These are phyloP conservation scores for Agaricus sinodeliciosus DNA, from an alignment of 768 basidiomycete genomes.

Conservation along the genomic window DNA sequence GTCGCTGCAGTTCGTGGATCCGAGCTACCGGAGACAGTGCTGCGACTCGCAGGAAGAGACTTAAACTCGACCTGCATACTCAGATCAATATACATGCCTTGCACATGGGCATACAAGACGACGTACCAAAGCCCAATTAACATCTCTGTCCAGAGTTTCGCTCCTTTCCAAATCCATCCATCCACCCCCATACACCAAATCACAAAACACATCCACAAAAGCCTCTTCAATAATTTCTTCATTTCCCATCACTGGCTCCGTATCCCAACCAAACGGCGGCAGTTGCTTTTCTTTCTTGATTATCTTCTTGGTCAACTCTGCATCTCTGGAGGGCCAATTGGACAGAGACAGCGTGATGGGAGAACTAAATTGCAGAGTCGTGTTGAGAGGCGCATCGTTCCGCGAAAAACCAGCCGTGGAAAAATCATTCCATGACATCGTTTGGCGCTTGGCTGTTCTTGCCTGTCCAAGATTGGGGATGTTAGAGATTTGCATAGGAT, in stretches of 20 bases:
- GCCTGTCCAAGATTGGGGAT: slow-evolving; percentile 32
- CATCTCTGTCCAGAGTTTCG: slow-evolving; percentile 77
- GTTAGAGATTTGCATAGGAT: slow-evolving; percentile 4
- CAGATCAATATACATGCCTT: neutral
- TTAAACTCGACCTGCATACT: slow-evolving; percentile 75
- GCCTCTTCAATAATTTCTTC: slow-evolving; percentile 87
- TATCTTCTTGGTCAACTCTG: slow-evolving; percentile 69
- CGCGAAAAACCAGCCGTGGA: slow-evolving; percentile 78
- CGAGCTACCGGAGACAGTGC: slow-evolving; percentile 26
- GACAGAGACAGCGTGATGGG: slow-evolving; percentile 44
- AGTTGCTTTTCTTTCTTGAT: slow-evolving; percentile 79
- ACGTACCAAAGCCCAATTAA: slow-evolving; percentile 88
- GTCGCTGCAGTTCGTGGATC: slow-evolving; percentile 73
- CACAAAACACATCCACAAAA: slow-evolving; percentile 84
- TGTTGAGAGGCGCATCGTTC: slow-evolving; percentile 64
- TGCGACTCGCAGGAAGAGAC: slow-evolving; percentile 45
- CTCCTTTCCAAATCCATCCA: slow-evolving; percentile 75
- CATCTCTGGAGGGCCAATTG: slow-evolving; percentile 68
- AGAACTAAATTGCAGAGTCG: slow-evolving; percentile 76
- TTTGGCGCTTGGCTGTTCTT: slow-evolving; percentile 67
- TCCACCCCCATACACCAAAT: slow-evolving; percentile 73
- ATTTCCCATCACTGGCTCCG: slow-evolving; percentile 67
- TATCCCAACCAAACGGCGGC: slow-evolving; percentile 91
- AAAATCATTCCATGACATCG: slow-evolving; percentile 90
- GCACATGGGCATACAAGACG: neutral